Conservation (phyloP, 345 rosid genomes). For the Eucalyptus decipiens region DNA sequence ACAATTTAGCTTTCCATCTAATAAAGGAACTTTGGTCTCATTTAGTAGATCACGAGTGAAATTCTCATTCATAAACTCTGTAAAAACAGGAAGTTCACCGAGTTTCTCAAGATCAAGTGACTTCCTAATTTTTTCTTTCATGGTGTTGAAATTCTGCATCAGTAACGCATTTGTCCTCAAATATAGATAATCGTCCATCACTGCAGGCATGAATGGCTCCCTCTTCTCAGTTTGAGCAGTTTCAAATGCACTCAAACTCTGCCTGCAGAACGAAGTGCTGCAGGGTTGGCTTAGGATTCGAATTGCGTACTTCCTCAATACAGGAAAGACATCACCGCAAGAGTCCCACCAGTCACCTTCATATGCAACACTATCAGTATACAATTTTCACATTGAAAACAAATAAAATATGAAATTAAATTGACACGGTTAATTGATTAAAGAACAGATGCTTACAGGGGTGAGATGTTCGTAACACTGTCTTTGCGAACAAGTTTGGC, state of each 20-base stretch:
- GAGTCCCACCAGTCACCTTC: neutral
- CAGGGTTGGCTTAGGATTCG: slow-evolving; percentile 3
- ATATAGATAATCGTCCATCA: neutral
- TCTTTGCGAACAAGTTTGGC: neutral
- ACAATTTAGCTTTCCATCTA: neutral
- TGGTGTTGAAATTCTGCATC: too few relatives aligned
- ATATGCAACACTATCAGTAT: neutral
- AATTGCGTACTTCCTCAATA: neutral
- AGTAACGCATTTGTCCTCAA: neutral
- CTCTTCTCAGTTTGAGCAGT: neutral
- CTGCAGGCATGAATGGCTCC: neutral
- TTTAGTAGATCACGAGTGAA: too few relatives aligned
- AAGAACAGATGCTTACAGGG: neutral
- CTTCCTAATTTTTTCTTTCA: neutral
- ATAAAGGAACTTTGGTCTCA: neutral
- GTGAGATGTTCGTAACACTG: neutral
- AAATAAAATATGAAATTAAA: too few relatives aligned
- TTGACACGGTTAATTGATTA: too few relatives aligned
- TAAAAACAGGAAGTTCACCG: neutral
- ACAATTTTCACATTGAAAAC: neutral
- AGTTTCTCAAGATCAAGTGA: neutral
- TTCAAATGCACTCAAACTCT: neutral
- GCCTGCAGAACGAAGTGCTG: neutral
- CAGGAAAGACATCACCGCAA: neutral
- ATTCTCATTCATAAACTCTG: neutral